phyloP scores from a whole-genome alignment of 306 rosid genomes.

The Carpinus viminea region DNA sequence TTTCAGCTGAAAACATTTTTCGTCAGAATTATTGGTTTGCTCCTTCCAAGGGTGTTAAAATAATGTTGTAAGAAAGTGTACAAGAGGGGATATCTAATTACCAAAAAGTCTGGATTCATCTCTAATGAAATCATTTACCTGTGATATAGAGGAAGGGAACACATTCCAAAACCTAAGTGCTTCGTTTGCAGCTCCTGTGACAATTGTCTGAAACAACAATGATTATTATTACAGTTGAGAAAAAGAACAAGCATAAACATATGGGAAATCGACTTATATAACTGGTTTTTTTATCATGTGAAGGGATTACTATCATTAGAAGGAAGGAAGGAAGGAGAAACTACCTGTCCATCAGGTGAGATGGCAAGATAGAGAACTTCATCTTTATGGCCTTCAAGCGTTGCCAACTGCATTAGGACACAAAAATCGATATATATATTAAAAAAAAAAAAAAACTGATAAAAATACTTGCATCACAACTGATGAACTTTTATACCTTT shows the following conservation, averaged over 20 bases:
- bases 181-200: slow-evolving; percentile 99
- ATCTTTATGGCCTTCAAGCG: slow-evolving; percentile 90
- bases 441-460: not conserved
- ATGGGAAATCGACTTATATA: not conserved
- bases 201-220: slow-evolving; percentile 74
- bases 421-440: not conserved
- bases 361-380: slow-evolving; percentile 97
- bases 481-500: slow-evolving; percentile 54
- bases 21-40: no score
- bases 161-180: slow-evolving; percentile 97
- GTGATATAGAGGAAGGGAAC: slow-evolving; percentile 94
- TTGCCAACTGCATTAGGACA: slow-evolving; percentile 66
- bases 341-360: slow-evolving; percentile 98
- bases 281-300: slow-evolving; percentile 47
- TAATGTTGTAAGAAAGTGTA: no score
- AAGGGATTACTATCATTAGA: slow-evolving; percentile 2
- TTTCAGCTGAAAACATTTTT: no score
- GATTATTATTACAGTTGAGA: slow-evolving; percentile 12
- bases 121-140: slow-evolving; percentile 54
- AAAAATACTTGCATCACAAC: slow-evolving; percentile 14
- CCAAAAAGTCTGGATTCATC: not conserved
- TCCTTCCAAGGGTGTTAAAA: no score
- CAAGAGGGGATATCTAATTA: no score
- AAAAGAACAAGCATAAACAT: slow-evolving; percentile 21
- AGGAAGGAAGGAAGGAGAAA: not conserved